Conservation (phyloP, 2,329 filamentous ascomycete species). For the Colletotrichum sp. region DNA sequence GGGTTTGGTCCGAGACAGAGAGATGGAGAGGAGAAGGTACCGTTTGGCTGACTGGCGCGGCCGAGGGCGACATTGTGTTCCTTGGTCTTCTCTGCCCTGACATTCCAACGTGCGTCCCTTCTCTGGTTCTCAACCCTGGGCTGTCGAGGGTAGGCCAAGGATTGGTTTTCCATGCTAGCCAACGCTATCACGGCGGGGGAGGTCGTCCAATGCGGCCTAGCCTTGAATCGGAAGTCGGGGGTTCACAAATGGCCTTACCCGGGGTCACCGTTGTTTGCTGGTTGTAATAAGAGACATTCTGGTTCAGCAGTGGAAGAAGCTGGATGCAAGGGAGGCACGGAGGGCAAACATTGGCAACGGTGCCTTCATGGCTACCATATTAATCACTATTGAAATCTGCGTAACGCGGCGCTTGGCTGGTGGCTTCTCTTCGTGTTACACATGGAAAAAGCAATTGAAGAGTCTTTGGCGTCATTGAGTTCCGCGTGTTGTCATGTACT, state of each 20-base stretch:
- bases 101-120: not conserved
- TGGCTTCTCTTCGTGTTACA: not conserved
- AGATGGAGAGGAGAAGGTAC: not conserved
- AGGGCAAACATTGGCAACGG: not conserved
- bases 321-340: not conserved
- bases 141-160: not conserved
- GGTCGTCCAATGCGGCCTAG: slow-evolving; percentile 11
- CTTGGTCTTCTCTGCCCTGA: not conserved
- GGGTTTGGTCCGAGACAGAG: not conserved
- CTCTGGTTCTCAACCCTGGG: not conserved
- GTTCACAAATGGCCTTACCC: not conserved
- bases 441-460: not conserved
- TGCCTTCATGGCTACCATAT: not conserved
- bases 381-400: slow-evolving; percentile 1
- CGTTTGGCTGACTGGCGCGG: not conserved
- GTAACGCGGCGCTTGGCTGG: not conserved
- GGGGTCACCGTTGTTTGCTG: not conserved
- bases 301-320: not conserved
- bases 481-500: not conserved
- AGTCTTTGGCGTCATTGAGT: not conserved
- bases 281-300: not conserved
- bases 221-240: not conserved
- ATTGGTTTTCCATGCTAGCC: not conserved
- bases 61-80: not conserved
- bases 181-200: slow-evolving; percentile 1